Conservation (phyloP, 768 basidiomycete species). For the Mycena rosella region DNA sequence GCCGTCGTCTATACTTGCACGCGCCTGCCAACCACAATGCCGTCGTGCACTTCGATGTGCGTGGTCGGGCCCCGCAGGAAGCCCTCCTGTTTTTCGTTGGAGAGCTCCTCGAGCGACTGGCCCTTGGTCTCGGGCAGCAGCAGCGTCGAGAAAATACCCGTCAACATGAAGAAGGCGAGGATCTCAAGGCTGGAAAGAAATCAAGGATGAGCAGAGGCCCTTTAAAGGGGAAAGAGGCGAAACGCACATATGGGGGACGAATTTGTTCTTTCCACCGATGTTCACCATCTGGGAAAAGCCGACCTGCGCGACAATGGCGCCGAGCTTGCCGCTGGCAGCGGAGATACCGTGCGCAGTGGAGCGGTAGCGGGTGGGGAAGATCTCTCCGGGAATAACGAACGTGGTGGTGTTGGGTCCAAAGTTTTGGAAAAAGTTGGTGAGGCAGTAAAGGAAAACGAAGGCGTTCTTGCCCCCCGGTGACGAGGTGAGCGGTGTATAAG, state of each 20-base stretch:
- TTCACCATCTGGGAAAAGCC: constrained; percentile 78
- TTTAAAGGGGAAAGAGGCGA: not conserved
- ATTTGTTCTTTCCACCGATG: constrained; percentile 72
- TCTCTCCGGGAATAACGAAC: constrained; percentile 85
- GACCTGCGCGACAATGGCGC: constrained; percentile 85
- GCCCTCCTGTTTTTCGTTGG: constrained; percentile 75
- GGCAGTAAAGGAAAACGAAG: constrained; percentile 87
- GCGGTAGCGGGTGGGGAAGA: constrained; percentile 90
- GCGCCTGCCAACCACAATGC: constrained; percentile 24
- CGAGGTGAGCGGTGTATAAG: constrained; percentile 67
- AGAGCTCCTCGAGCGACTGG: constrained; percentile 75
- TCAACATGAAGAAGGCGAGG: constrained; percentile 90
- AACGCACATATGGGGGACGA: constrained; percentile 78
- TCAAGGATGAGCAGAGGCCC: not conserved
- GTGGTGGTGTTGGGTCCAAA: constrained; percentile 88
- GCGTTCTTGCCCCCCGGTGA: constrained; percentile 59
- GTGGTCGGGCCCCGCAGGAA: constrained; percentile 57
- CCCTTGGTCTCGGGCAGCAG: constrained; percentile 85
- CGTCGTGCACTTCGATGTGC: constrained; percentile 25
- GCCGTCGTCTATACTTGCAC: not conserved
- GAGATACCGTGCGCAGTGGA: constrained; percentile 89
- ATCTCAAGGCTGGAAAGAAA: constrained; percentile 69
- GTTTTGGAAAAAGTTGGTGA: constrained; percentile 94
- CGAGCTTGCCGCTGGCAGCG: constrained; percentile 86
- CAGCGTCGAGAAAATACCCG: constrained; percentile 84